Percentiles rank a stretch among this genome's conserved stretches.
phyloP scores from a whole-genome alignment of 306 rosid genomes.

The Chamaecrista fasciculata region DNA sequence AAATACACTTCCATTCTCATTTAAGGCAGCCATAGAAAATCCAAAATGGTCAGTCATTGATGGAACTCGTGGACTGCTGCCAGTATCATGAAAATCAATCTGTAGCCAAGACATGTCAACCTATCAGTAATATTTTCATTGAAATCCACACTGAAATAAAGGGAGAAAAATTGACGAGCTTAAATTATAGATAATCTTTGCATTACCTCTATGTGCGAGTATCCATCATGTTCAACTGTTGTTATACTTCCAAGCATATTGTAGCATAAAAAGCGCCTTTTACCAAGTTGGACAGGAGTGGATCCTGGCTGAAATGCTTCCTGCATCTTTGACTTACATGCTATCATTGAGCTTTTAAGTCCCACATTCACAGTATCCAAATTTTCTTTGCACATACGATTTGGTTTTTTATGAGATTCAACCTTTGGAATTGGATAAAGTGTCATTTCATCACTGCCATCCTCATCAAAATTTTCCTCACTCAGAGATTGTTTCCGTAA shows the following conservation, averaged over 20 bases:
- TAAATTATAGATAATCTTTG: conserved; percentile 1
- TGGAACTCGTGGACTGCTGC: conserved; percentile 86
- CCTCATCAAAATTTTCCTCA: conserved; percentile 53
- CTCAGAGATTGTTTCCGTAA: conserved; percentile 45
- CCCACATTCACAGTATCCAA: conserved; percentile 43
- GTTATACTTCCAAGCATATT: conserved; percentile 93
- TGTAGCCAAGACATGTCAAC: conserved; percentile 37
- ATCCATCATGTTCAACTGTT: conserved; percentile 76
- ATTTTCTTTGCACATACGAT: conserved; percentile 41
- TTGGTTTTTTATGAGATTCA: conserved; percentile 61
- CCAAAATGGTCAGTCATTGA: conserved; percentile 98
- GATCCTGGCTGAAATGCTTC: conserved; percentile 92
- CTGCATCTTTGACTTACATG: conserved; percentile 59
- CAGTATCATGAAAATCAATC: conserved; percentile 97
- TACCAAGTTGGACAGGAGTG: conserved; percentile 78
- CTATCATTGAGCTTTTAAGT: conserved; percentile 35
- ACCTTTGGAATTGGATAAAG: conserved; percentile 52
- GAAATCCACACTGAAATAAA: not conserved
- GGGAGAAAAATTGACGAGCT: not conserved
- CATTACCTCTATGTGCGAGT: conserved; percentile 86
- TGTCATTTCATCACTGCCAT: conserved; percentile 42
- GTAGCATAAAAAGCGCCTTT: conserved; percentile 86
- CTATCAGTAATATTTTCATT: conserved; percentile 1
- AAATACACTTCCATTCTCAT: conserved; percentile 75
- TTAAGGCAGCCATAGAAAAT: conserved; percentile 90